phyloP scores from a whole-genome alignment of 73 alveolate genomes.

The Diophrys sp. region DNA sequence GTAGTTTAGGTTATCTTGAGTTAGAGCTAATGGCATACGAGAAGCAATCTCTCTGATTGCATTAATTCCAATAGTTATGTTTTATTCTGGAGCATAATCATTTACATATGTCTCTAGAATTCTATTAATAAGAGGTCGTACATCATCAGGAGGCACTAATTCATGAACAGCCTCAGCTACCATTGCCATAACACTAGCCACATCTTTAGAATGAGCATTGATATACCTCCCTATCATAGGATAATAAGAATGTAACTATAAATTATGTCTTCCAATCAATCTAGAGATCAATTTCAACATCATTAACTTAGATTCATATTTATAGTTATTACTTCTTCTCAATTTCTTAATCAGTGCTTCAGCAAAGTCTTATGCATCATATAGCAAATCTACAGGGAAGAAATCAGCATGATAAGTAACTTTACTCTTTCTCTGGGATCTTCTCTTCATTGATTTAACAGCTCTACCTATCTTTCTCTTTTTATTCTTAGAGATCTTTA shows the following conservation, averaged over 20 bases:
- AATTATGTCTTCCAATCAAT: slow-evolving; percentile 89
- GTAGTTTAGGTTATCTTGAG: slow-evolving; percentile 73
- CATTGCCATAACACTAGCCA: slow-evolving; percentile 85
- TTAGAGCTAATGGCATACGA: slow-evolving; percentile 85
- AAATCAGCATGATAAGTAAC: slow-evolving; percentile 66
- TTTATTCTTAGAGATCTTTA: slow-evolving; percentile 77
- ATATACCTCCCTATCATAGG: slow-evolving; percentile 69
- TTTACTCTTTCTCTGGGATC: slow-evolving; percentile 71
- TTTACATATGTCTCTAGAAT: slow-evolving; percentile 78
- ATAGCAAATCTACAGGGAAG: slow-evolving; percentile 86
- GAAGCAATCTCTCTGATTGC: slow-evolving; percentile 77
- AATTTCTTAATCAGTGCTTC: slow-evolving; percentile 77
- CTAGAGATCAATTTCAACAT: slow-evolving; percentile 86
- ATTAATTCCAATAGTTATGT: slow-evolving; percentile 85
- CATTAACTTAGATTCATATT: slow-evolving; percentile 76
- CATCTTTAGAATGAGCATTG: slow-evolving; percentile 77
- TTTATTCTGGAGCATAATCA: slow-evolving; percentile 76
- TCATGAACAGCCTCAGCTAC: slow-evolving; percentile 90
- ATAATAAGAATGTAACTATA: slow-evolving; percentile 72
- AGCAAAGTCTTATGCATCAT: slow-evolving; percentile 83
- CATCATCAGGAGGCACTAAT: slow-evolving; percentile 88
- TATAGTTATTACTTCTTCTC: slow-evolving; percentile 79
- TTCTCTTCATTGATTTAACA: slow-evolving; percentile 63
- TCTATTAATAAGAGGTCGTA: slow-evolving; percentile 86
- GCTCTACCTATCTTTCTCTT: slow-evolving; percentile 65